Conservation (phyloP, 2,329 filamentous ascomycete genomes). For the Colletotrichum plurivorum region DNA sequence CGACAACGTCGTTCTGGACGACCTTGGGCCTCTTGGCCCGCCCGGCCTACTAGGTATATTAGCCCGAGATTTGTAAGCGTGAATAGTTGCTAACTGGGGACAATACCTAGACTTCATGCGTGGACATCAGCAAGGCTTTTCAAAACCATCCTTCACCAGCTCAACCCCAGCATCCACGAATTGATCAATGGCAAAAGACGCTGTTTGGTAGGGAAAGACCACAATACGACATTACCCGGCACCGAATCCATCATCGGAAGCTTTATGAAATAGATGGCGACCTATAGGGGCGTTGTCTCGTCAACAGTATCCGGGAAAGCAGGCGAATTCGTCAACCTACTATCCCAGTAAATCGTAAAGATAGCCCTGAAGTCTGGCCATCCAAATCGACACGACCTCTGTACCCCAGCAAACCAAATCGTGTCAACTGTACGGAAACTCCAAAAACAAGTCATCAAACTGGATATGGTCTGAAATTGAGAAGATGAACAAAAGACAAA, state of each 20-base stretch:
- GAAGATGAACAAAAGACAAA: not conserved
- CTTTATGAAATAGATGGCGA: not conserved
- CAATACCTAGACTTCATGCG: slow-evolving; percentile 19
- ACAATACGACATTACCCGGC: too few species aligned
- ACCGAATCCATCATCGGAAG: too few species aligned
- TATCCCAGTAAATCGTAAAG: too few species aligned
- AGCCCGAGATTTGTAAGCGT: not conserved
- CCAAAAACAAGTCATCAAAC: fast-evolving
- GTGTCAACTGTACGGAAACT: not conserved
- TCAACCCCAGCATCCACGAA: too few species aligned
- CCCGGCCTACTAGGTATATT: slow-evolving; percentile 10
- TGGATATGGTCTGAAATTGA: not conserved
- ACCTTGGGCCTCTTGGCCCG: slow-evolving; percentile 14
- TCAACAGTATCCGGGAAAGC: not conserved
- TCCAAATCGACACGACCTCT: not conserved
- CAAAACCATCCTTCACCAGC: too few species aligned
- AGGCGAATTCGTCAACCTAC: not conserved
- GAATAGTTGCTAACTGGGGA: too few species aligned
- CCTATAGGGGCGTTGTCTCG: not conserved
- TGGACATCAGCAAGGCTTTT: slow-evolving; percentile 1
- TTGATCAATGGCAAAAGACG: too few species aligned
- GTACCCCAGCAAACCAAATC: not conserved
- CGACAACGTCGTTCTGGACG: slow-evolving; percentile 10
- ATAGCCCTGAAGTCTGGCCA: too few species aligned
- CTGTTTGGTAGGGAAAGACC: too few species aligned